phyloP scores from a whole-genome alignment of 2,329 filamentous ascomycete genomes.

The Aspergillus clavatus region DNA sequence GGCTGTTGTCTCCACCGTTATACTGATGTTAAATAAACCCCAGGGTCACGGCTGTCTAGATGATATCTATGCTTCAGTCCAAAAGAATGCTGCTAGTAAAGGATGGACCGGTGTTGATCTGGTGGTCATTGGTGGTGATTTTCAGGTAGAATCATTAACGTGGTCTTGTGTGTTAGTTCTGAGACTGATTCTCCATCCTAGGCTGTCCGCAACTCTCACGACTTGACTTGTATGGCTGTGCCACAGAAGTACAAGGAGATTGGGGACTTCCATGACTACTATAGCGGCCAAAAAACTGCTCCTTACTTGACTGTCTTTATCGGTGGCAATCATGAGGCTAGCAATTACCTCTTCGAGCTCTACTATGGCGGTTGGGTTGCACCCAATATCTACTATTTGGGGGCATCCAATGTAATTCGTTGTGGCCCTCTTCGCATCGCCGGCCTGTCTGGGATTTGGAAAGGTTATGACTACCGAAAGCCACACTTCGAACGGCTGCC shows the following conservation, averaged over 20 bases:
- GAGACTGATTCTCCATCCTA: conserved; percentile 31
- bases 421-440: conserved; percentile 82
- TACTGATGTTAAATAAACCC: conserved; percentile 10
- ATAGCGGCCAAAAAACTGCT: conserved; percentile 69
- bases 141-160: conserved; percentile 57
- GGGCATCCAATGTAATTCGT: conserved; percentile 81
- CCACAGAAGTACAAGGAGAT: conserved; percentile 81
- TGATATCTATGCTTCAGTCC: conserved; percentile 80
- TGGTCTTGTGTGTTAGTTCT: neutral
- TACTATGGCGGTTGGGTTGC: conserved; percentile 97
- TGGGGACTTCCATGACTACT: conserved; percentile 93
- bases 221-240: conserved; percentile 84
- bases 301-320: conserved; percentile 91
- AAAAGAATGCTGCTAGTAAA: conserved; percentile 62
- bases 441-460: conserved; percentile 92
- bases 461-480: conserved; percentile 79
- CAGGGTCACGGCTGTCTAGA: conserved; percentile 89
- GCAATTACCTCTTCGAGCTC: conserved; percentile 83
- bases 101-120: conserved; percentile 80
- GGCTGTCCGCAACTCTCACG: conserved; percentile 81
- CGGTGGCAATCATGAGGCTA: conserved; percentile 92
- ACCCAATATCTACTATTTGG: conserved; percentile 95
- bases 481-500: conserved; percentile 81
- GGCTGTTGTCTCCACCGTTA: neutral
- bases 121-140: conserved; percentile 93